phyloP scores from a whole-genome alignment of 257 asterid genomes.

The Solanum bukasovii region DNA sequence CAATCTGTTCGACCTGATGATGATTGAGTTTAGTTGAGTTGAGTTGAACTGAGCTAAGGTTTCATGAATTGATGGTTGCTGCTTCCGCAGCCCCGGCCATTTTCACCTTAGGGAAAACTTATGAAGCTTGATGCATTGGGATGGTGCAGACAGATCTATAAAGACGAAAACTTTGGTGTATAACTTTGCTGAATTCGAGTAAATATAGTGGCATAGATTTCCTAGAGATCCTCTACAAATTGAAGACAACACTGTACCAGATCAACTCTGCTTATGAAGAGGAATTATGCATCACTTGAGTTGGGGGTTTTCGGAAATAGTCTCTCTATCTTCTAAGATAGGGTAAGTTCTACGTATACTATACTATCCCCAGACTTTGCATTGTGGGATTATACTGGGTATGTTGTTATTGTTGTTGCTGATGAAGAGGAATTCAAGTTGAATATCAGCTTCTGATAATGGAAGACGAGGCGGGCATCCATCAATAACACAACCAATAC shows the following conservation, averaged over 20 bases:
- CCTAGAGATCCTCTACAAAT: not conserved
- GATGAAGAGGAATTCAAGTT: too few species aligned
- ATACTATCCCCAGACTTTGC: not conserved
- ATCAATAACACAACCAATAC: too few species aligned
- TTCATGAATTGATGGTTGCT: not conserved
- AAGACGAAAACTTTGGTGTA: not conserved
- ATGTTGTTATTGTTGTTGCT: not conserved
- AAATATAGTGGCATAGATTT: not conserved
- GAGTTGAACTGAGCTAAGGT: not conserved
- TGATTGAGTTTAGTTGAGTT: not conserved
- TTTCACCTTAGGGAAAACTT: not conserved
- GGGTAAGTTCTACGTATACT: not conserved
- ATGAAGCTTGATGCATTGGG: not conserved
- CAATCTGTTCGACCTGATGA: conserved; percentile 9
- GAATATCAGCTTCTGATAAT: too few species aligned
- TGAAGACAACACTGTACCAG: not conserved
- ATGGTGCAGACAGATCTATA: not conserved
- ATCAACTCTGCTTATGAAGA: not conserved
- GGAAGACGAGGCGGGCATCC: too few species aligned
- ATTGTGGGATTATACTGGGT: not conserved
- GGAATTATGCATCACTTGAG: not conserved
- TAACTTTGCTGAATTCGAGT: not conserved
- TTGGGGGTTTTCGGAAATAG: accelerated
- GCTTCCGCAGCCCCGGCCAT: not conserved
- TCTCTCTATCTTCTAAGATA: not conserved